Evolutionary conservation across 148 eudicot species (phyloP).

Genomic region (Nyssa sinensis): DNA sequence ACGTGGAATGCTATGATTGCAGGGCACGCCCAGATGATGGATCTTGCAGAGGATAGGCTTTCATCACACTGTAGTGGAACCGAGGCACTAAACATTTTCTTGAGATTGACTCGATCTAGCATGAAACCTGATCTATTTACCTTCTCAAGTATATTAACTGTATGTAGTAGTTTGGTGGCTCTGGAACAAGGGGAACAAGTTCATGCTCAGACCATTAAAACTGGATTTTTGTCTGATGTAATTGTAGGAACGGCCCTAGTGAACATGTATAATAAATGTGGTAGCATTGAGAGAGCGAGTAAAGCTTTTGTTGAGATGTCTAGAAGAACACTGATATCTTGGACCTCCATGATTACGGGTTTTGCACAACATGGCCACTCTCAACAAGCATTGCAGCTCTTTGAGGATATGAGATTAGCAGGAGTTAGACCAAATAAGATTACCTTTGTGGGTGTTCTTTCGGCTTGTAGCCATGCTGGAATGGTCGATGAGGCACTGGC

Average conservation of each 20-base stretch:
- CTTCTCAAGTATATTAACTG: conserved; percentile 52
- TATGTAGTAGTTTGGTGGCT: conserved; percentile 59
- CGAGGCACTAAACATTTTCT: conserved; percentile 49
- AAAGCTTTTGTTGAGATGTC: conserved; percentile 66
- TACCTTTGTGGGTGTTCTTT: conserved; percentile 63
- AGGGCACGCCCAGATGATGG: conserved; percentile 72
- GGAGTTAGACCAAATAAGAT: conserved; percentile 68
- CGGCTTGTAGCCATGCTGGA: conserved; percentile 75
- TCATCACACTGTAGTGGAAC: conserved; percentile 44
- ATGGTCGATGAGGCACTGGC: conserved; percentile 54
- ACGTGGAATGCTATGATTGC: conserved; percentile 88
- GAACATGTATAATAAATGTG: conserved; percentile 76
- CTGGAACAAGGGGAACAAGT: conserved; percentile 75
- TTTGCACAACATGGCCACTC: conserved; percentile 64
- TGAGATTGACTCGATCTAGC: conserved; percentile 46
- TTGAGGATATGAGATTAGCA: conserved; percentile 59
- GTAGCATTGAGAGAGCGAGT: conserved; percentile 51
- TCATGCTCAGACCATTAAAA: conserved; percentile 68
- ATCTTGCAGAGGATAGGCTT: conserved; percentile 39
- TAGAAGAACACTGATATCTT: conserved; percentile 52
- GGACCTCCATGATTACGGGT: conserved; percentile 73
- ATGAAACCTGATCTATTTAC: conserved; percentile 63
- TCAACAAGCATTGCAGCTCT: conserved; percentile 59
- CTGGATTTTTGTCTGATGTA: conserved; percentile 58
- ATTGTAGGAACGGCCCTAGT: conserved; percentile 70